phyloP scores from a whole-genome alignment of 2,329 filamentous ascomycete genomes.

The Aspergillus pseudotamarii region DNA sequence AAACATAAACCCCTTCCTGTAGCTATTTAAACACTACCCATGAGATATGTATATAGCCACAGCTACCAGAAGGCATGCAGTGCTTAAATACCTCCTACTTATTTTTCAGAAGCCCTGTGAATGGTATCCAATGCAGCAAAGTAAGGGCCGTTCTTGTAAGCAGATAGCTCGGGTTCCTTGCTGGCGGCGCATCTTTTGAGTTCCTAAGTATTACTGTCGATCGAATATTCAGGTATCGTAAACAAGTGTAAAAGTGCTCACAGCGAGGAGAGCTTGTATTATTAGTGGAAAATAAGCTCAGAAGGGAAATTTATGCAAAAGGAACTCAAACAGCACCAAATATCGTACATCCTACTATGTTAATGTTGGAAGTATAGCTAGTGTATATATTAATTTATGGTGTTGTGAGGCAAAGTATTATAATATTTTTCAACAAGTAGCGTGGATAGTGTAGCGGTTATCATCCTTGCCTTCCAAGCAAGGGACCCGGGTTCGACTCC shows the following conservation, averaged over 20 bases:
- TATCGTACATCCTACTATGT: too few species aligned
- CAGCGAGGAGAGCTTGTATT: neutral
- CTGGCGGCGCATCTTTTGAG: neutral
- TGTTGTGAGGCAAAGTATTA: too few species aligned
- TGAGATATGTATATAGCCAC: neutral
- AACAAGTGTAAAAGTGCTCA: neutral
- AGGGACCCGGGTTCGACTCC: constrained; percentile 10
- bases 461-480: constrained; percentile 10
- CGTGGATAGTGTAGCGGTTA: constrained; percentile 8
- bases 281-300: neutral
- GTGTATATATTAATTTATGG: too few species aligned
- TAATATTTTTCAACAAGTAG: neutral
- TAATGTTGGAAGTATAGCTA: too few species aligned
- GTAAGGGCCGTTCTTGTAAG: neutral
- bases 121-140: neutral
- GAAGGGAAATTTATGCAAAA: neutral
- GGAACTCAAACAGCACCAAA: neutral
- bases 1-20: neutral
- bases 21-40: neutral
- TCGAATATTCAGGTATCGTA: neutral
- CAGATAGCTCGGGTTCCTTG: neutral
- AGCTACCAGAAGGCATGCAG: too few species aligned
- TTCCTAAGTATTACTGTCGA: neutral
- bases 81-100: too few species aligned
- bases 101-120: neutral